Evolutionary conservation across 495 filamentous ascomycete species (phyloP).

Genomic region (Neurospora sp.): DNA sequence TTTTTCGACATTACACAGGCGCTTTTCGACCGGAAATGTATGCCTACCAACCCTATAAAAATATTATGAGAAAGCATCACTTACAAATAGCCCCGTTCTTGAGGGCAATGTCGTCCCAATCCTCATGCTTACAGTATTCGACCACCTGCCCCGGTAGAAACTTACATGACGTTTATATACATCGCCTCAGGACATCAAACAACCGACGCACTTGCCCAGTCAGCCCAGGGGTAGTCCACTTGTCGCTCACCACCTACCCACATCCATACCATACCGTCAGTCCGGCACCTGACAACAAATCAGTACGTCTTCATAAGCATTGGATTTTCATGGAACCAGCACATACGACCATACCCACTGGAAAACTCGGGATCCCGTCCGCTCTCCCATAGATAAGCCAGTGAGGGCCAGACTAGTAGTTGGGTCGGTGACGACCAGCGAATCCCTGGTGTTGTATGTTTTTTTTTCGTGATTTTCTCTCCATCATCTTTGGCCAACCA

Average conservation of each 20-base stretch:
- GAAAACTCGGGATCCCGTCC: constrained; percentile 41
- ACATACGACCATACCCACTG: constrained; percentile 37
- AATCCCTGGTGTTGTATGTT: constrained; percentile 20
- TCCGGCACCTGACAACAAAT: neutral
- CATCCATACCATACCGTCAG: neutral
- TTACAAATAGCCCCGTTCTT: neutral
- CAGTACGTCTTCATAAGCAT: too few species aligned
- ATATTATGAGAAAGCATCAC: neutral
- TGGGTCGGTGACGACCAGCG: constrained; percentile 37
- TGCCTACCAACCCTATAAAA: neutral
- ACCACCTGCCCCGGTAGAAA: too few species aligned
- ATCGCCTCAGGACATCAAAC: too few species aligned
- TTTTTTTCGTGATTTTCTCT: neutral
- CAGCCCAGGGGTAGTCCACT: too few species aligned
- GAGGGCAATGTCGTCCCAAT: neutral
- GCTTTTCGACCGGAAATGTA: neutral
- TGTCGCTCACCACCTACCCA: neutral
- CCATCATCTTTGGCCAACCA: neutral
- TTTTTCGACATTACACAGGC: too few species aligned
- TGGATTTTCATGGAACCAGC: too few species aligned
- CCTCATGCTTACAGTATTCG: neutral
- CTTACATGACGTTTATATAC: too few species aligned
- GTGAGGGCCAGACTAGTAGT: constrained; percentile 30
- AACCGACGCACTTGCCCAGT: too few species aligned
- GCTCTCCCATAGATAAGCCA: constrained; percentile 38